These are phyloP conservation scores for Linnemannia elongata DNA, from an alignment of 192 early-diverging fungal species.

Conservation along the genomic window DNA sequence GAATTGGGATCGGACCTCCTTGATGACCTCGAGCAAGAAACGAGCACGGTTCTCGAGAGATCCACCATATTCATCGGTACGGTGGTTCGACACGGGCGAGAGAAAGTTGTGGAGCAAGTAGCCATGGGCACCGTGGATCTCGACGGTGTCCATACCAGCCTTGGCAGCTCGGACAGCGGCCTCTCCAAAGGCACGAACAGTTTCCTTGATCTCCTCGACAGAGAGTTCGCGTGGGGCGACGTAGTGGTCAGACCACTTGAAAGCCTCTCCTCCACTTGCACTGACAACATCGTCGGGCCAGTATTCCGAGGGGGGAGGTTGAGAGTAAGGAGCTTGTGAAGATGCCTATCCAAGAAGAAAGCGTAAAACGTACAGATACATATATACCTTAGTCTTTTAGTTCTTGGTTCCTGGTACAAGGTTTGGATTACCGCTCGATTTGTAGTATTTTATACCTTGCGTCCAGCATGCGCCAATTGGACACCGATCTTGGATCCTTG, in stretches of 20 bases:
- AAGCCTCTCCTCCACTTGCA: slow-evolving; percentile 64
- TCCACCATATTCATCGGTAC: slow-evolving; percentile 95
- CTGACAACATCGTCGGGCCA: slow-evolving; percentile 83
- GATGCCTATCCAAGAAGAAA: slow-evolving; percentile 7
- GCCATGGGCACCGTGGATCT: slow-evolving; percentile 93
- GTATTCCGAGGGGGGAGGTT: slow-evolving; percentile 59
- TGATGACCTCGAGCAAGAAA: slow-evolving; percentile 78
- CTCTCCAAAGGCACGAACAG: slow-evolving; percentile 73
- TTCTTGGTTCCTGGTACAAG: too few species aligned
- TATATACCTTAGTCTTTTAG: too few species aligned
- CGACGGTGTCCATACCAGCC: slow-evolving; percentile 93
- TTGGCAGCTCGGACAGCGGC: slow-evolving; percentile 78
- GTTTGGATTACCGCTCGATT: background rate
- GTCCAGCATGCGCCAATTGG: slow-evolving; percentile 88
- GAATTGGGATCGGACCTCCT: slow-evolving; percentile 77
- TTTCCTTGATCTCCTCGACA: slow-evolving; percentile 73
- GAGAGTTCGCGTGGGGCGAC: slow-evolving; percentile 69
- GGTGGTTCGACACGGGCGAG: slow-evolving; percentile 82
- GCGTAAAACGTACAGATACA: background rate
- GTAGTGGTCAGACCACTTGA: slow-evolving; percentile 50
- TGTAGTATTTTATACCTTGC: slow-evolving; percentile 64
- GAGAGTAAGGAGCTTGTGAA: slow-evolving; percentile 8
- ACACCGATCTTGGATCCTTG: slow-evolving; percentile 74
- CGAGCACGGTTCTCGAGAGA: slow-evolving; percentile 91
- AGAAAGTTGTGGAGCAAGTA: slow-evolving; percentile 89